Evolutionary conservation across 768 basidiomycete species (phyloP), one percentile per base, ranked within the genome.

Genomic region (Russula compacta): DNA sequence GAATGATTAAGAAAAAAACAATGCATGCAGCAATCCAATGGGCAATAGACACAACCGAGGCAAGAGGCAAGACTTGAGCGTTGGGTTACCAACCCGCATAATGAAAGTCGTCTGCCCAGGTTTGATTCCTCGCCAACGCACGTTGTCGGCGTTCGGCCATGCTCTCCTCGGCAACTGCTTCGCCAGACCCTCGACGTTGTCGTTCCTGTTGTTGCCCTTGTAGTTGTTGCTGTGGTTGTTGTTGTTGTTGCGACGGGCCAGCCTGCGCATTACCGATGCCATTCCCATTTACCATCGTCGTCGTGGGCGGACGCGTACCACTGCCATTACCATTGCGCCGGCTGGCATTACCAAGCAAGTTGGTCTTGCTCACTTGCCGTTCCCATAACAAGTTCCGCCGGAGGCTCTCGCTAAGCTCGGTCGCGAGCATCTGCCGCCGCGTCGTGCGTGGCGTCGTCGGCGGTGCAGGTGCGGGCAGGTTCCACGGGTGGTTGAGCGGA

Each of bases 371-470:
- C 64, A 86, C 80, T 64, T 87, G 84, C 14, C 87, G 78, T 66
- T 86, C 89, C 90, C 90, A 92, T 6, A 94, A 73, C 59, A 94
- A 70, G 67, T 93, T 89, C 49, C 87, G 77, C 21, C 93, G 78
- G 64, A 95, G 73, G 60, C 85, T 87, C 73, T 95, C 93, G 36
- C 87, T 86, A 69, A 95, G 76, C 72, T 95, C 93, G 4, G 85
- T 87, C 58, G 84, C 78, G 49, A 95, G 77, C 89, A 95, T 95
- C 66, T 82, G 79, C 53, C 89, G 78, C 2, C 93, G 81, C 3
- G 91, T 93, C 46, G 93, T 92, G 39, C 88, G 83, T 0, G 93
- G 93, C 0, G 90, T 91, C 66, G 87, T 86, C 2, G 89, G 89
- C 17, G 81, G 75, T 4, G 76, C 74, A 0, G 79, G 77, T 3